Conservation (phyloP, 352 stramenopile species). For the Peronospora tabacina region DNA sequence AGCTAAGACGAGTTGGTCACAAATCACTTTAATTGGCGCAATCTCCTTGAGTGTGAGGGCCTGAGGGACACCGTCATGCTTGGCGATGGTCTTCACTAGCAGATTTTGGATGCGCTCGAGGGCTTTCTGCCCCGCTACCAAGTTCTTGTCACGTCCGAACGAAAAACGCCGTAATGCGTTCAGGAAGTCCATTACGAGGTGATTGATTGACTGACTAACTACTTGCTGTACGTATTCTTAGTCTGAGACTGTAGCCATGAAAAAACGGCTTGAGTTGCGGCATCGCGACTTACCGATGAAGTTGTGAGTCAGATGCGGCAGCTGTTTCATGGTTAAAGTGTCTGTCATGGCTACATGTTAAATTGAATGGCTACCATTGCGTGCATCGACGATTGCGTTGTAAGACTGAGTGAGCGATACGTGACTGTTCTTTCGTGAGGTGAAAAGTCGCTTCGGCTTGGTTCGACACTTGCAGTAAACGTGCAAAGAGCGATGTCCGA, state of each 20-base stretch:
- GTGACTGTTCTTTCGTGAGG: slow-evolving; percentile 34
- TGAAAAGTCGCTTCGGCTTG: slow-evolving; percentile 39
- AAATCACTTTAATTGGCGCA: slow-evolving; percentile 53
- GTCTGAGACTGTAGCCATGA: too few species aligned
- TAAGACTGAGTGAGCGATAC: slow-evolving; percentile 27
- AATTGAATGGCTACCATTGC: background rate
- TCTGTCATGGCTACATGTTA: slow-evolving; percentile 5
- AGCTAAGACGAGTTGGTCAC: slow-evolving; percentile 51
- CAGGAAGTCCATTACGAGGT: slow-evolving; percentile 36
- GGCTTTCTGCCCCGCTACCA: slow-evolving; percentile 27
- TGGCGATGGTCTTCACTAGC: slow-evolving; percentile 35
- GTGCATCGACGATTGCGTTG: slow-evolving; percentile 15
- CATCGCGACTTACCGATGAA: background rate
- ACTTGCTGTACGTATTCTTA: background rate
- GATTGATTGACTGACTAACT: background rate
- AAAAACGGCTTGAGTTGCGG: background rate
- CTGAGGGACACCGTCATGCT: slow-evolving; percentile 26
- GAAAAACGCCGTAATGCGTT: slow-evolving; percentile 40
- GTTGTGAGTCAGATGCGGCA: background rate
- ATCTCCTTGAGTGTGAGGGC: slow-evolving; percentile 54
- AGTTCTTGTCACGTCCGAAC: slow-evolving; percentile 27
- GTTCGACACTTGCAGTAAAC: slow-evolving; percentile 32
- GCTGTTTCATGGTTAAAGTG: background rate
- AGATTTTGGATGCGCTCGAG: slow-evolving; percentile 46
- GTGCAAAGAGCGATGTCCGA: slow-evolving; percentile 30